These are phyloP conservation scores for Isoetes taiwanensis DNA, from an alignment of 75 land plant genomes.

Conservation along the genomic window DNA sequence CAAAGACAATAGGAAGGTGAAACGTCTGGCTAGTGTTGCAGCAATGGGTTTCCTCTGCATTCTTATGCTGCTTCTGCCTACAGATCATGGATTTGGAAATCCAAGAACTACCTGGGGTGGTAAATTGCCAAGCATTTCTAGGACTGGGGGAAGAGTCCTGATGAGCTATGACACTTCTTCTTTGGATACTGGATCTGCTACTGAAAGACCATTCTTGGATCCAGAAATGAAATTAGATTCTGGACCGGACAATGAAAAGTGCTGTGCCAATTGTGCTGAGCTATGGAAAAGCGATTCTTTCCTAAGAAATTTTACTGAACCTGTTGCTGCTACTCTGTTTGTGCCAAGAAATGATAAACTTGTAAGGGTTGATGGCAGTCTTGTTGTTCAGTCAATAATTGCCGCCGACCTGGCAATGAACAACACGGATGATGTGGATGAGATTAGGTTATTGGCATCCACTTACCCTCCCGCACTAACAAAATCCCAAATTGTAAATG, in stretches of 20 bases:
- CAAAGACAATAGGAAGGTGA: slow-evolving; percentile 57
- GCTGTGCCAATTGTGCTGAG: too few relatives aligned
- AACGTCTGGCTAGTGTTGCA: slow-evolving; percentile 56
- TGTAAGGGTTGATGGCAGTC: slow-evolving; percentile 84
- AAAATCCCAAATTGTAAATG: too few relatives aligned
- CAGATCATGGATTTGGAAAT: not conserved
- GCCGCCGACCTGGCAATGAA: slow-evolving; percentile 72
- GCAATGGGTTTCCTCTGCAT: slow-evolving; percentile 21
- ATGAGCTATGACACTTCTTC: slow-evolving; percentile 26
- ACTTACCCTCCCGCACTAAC: too few relatives aligned
- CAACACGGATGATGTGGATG: too few relatives aligned
- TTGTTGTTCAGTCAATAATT: slow-evolving; percentile 82
- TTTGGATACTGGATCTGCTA: too few relatives aligned
- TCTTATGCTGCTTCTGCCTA: slow-evolving; percentile 13
- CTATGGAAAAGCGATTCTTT: too few relatives aligned
- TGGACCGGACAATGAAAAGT: too few relatives aligned
- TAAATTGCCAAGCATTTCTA: too few relatives aligned
- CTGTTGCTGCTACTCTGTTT: slow-evolving; percentile 64
- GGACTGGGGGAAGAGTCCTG: slow-evolving; percentile 42
- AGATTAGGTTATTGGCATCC: too few relatives aligned
- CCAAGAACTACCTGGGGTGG: too few relatives aligned
- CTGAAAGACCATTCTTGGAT: too few relatives aligned
- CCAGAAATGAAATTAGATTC: too few relatives aligned
- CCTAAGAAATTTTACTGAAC: slow-evolving; percentile 38
- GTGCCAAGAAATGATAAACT: slow-evolving; percentile 81